Base-by-base conservation (phyloP, 768 basidiomycete genomes). In the Agrocybe praecox region DNA sequence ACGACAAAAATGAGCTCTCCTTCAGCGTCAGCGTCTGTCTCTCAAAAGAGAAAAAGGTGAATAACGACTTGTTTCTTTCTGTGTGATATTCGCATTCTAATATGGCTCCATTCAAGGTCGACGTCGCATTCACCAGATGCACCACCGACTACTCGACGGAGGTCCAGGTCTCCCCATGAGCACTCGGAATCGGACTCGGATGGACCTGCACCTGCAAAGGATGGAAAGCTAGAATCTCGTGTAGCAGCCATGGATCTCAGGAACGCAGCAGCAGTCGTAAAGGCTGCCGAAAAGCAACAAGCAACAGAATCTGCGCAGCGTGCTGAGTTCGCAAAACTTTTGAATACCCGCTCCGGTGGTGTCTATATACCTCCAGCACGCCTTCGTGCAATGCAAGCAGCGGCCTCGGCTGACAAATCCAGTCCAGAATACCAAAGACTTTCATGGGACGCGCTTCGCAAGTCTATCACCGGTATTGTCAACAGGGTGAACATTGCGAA, bases 391-490 rank as follows among this genome's bases (percentile, higher is more conserved):
- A 81, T 99, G 72, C 94, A 96, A 65, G 88, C 84, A 44, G 91
- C 89, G 26, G 93, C 94, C 8, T 74, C 85, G 6, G 74, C 80
- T 59, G 93, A 97, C 78, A 96, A 96, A 76, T 77, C 80, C 46
- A 90, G 90, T 57, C 65, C 88, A 18, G 96, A 97, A 74, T 98
- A 91, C 73, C 97, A 99, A 73, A 84, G 97, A 10, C 75, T 99
- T 57, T 92, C 94, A 10, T 99, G 97, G 97, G 97, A 99, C 67
- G 97, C 97, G 1, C 76, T 99, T 57, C 88, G 96, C 69, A 99
- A 99, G 75, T 92, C 90, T 49, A 91, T 99, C 67, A 98, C 97
- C 24, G 97, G 97, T 94, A 90, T 98, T 64, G 96, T 98, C 80
- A 99, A 99, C 80, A 90, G 97, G 80, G 93, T 99, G 76, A 98